Base-by-base conservation (phyloP, 2,329 filamentous ascomycete genomes). In the Colletotrichum cordylinicola region DNA sequence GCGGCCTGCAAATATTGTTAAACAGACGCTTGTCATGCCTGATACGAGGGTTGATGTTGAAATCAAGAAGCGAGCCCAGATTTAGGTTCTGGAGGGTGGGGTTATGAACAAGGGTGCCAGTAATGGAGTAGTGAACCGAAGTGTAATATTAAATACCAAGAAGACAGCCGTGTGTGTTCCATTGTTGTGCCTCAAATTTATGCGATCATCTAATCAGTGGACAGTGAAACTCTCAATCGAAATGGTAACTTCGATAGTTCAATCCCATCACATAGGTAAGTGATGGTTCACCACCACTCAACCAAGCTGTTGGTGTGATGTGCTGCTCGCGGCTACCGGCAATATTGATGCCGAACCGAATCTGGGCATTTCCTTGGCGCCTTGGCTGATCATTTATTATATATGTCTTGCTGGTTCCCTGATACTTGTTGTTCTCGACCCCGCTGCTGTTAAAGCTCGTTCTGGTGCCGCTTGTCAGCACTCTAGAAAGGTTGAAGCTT, bases 1-100 rank as follows among this genome's bases (percentile, higher is more conserved):
- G n/a, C 76, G 76, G 27, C 76, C 76, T 0, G 62, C 56, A 9
- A 77, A 74, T 8, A 18, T 48, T 21, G 24, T 70, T 16, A 64
- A 52, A 15, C 31, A 74, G 13, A 24, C 65, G 12, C 27, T 56
- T 2, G 66, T 65, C 2, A 29, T 71, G 48, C 76, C 76, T 8
- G 68, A 75, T 52, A 16, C n/a, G 3, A 16, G 6, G 10, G 35
- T 48, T 1, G 39, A 68, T 6, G n/a, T 78, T 9, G 74, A 78
- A 39, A 39, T 78, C n/a, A 48, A 64, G 29, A 78, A 52, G 56
- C 69, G 69, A 18, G 24, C 15, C 3, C 15, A 2, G 8, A 9
- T 15, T 8, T 62, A 55, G 5, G 33, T 7, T 7, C 7, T 5
- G 39, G 5, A 21, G 16, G 21, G 15, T 7, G 4, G 48, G 8